Base-by-base conservation (phyloP, 371 early-diverging fungal genomes). In the Conidiobolus incongruus region DNA sequence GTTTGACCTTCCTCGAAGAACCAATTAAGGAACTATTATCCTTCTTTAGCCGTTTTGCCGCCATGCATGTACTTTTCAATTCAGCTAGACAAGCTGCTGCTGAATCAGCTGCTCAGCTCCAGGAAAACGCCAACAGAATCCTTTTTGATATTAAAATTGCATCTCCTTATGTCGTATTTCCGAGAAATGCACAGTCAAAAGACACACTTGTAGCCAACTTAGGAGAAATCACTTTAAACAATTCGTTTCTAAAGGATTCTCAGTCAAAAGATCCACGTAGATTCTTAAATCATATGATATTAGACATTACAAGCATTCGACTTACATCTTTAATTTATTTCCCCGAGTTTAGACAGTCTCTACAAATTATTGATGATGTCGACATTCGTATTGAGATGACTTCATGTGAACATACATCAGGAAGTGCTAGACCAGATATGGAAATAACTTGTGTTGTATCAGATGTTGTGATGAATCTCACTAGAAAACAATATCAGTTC, bases 161-260 rank as follows among this genome's bases (percentile, higher is more conserved):
- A n/a, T 76, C 92, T 16, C 97, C 97, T 0, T 72, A 91, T 23
- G 62, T 94, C n/a, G 66, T 72, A 3, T 76, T 90, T 47, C 91
- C 93, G 0, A 65, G 74, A n/a, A 63, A 63, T 45, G 57, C 58
- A 52, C 58, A 58, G 13, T 44, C 64, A 22, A 62, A 54, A 5
- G 77, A 81, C 44, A 52, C 54, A 5, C 49, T 92, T n/a, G 58
- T 72, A 2, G 80, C 87, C 22, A 71, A 87, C 56, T 63, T 90
- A 20, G 97, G 97, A 45, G 74, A 80, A 48, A 74, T 96, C 16
- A 65, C 81, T 2, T 82, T 90, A 0, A 62, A 56, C 15, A 92
- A 91, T 53, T 52, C 59, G 35, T 83, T 85, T 55, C 40, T 59
- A 39, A 32, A 57, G 24, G 44, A 60, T 50, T 37, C 41, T 8